A percentile compares a stretch with the other conserved stretches of the same genome.
These are phyloP conservation scores for Phytophthora meadii DNA, from an alignment of 352 stramenopile species.

Conservation along the genomic window DNA sequence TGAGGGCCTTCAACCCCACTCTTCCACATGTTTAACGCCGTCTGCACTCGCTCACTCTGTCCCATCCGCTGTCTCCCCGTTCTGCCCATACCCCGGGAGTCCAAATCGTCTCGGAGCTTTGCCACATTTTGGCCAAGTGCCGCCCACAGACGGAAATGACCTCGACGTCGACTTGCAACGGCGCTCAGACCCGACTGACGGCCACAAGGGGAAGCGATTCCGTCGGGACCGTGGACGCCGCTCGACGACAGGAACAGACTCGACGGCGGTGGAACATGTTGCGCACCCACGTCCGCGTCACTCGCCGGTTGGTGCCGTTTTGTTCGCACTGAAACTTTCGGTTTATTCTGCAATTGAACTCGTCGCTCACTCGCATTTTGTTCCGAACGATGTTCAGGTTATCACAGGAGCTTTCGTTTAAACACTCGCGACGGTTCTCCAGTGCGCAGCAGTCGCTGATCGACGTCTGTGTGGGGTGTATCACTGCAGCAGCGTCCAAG, in stretches of 20 bases:
- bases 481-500: not conserved
- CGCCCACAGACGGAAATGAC: constrained; percentile 18
- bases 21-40: constrained; percentile 25
- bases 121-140: no score
- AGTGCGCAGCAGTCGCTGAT: constrained; percentile 60
- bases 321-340: constrained; percentile 12
- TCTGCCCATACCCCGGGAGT: constrained; percentile 17
- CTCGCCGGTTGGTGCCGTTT: constrained; percentile 52
- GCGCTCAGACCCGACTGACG: not conserved
- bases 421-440: constrained; percentile 59
- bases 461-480: constrained; percentile 33
- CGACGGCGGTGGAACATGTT: constrained; percentile 62
- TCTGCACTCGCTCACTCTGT: constrained; percentile 9
- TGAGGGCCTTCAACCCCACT: constrained; percentile 23
- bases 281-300: constrained; percentile 70
- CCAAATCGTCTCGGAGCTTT: constrained; percentile 24
- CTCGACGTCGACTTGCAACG: constrained; percentile 20
- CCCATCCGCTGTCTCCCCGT: constrained; percentile 10
- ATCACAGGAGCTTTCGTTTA: constrained; percentile 52
- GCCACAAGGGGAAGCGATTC: not conserved
- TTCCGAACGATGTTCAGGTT: constrained; percentile 38
- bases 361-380: constrained; percentile 4
- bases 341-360: constrained; percentile 3
- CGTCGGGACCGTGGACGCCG: not conserved
- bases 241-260: constrained; percentile 18